phyloP scores from a whole-genome alignment of 306 rosid genomes.

The Rosa multiflora region DNA sequence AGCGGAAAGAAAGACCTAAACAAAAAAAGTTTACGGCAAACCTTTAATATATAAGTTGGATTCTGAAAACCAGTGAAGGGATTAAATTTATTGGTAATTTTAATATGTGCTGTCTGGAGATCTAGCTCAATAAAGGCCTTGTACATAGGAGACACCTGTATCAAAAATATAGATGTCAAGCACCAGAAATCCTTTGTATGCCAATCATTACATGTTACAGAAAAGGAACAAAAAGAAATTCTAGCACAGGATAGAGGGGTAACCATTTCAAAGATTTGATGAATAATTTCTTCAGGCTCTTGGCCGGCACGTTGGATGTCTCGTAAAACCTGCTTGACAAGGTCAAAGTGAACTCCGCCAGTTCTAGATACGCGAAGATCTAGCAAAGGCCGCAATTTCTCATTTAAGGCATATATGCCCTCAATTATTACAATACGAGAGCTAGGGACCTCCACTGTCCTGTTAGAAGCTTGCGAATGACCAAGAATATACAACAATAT shows the following conservation, averaged over 20 bases:
- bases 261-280: conserved; percentile 98
- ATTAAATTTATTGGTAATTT: conserved; percentile 87
- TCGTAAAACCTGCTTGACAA: conserved; percentile 93
- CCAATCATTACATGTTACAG: conserved; percentile 11
- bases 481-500: conserved; percentile 6
- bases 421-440: conserved; percentile 84
- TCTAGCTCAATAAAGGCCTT: conserved; percentile 99
- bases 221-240: conserved; percentile 22
- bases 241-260: conserved; percentile 41
- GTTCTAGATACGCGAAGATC: conserved; percentile 98
- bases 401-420: conserved; percentile 95
- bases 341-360: conserved; percentile 98
- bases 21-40: not conserved
- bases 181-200: conserved; percentile 20
- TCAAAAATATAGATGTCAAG: conserved; percentile 25
- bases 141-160: conserved; percentile 96
- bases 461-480: conserved; percentile 39
- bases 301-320: conserved; percentile 98
- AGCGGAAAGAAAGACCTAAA: conserved; percentile 10
- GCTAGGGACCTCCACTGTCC: conserved; percentile 85
- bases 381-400: conserved; percentile 77
- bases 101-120: conserved; percentile 96
- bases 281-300: conserved; percentile 97
- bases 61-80: conserved; percentile 97
- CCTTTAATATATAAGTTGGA: conserved; percentile 92